Percentiles rank a stretch among this genome's conserved stretches.
phyloP scores from a whole-genome alignment of 768 basidiomycete genomes.

The Tulasnella sp. region DNA sequence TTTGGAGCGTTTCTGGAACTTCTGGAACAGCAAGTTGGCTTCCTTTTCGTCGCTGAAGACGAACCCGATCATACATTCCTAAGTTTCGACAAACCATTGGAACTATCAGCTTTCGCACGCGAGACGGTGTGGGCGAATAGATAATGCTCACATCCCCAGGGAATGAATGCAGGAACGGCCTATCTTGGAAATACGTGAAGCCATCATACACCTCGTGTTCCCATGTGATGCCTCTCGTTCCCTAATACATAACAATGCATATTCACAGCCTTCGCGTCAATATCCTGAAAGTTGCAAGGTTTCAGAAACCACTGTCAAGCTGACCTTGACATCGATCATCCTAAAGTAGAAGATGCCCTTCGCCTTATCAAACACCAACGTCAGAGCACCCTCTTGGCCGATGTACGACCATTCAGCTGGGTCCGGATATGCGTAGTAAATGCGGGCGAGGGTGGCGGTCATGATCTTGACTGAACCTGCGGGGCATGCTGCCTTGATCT shows the following conservation, averaged over 20 bases:
- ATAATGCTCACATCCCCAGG: slow-evolving; percentile 64
- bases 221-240: slow-evolving; percentile 84
- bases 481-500: slow-evolving; percentile 54
- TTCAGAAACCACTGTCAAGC: neutral
- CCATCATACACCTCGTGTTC: slow-evolving; percentile 75
- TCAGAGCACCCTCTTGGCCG: slow-evolving; percentile 78
- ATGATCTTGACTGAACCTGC: slow-evolving; percentile 57
- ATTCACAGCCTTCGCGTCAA: neutral
- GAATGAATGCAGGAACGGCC: slow-evolving; percentile 88
- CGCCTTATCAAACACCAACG: slow-evolving; percentile 50
- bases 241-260: slow-evolving; percentile 27
- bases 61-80: slow-evolving; percentile 87
- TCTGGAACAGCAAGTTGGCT: slow-evolving; percentile 77
- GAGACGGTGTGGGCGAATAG: too few relatives aligned
- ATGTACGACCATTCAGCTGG: slow-evolving; percentile 73
- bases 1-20: slow-evolving; percentile 57
- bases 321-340: slow-evolving; percentile 60
- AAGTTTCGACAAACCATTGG: slow-evolving; percentile 5
- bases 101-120: too few relatives aligned
- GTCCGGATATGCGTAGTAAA: slow-evolving; percentile 82
- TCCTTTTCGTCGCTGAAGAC: slow-evolving; percentile 83
- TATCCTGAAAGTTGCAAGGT: neutral
- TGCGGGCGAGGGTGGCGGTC: slow-evolving; percentile 68
- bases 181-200: slow-evolving; percentile 70
- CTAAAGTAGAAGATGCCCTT: slow-evolving; percentile 52